Evolutionary conservation across 2,329 filamentous ascomycete species (phyloP).

Genomic region (Neocucurbitaria cava): DNA sequence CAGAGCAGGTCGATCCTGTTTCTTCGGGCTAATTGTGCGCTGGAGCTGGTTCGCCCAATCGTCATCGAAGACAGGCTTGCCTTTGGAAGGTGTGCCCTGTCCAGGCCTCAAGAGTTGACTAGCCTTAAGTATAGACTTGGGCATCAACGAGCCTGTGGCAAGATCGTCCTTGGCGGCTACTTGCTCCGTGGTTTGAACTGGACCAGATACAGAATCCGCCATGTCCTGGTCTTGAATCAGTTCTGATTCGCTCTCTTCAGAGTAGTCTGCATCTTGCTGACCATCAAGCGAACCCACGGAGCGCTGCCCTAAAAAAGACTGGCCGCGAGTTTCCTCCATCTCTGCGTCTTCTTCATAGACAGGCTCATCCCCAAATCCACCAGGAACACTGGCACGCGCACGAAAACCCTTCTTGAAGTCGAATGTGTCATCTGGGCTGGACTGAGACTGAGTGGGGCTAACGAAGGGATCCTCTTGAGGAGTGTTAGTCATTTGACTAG

Average conservation of each 20-base stretch:
- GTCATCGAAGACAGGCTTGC: conserved; percentile 67
- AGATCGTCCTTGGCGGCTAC: conserved; percentile 48
- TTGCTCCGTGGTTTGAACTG: conserved; percentile 80
- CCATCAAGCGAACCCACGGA: conserved; percentile 78
- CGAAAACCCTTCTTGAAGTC: conserved; percentile 62
- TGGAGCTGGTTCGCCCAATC: conserved; percentile 95
- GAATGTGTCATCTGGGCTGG: conserved; percentile 62
- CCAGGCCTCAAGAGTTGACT: conserved; percentile 39
- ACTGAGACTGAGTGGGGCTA: conserved; percentile 49
- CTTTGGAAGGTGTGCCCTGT: conserved; percentile 62
- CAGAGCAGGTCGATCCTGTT: conserved; percentile 82
- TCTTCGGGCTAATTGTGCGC: conserved; percentile 91
- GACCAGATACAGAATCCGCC: conserved; percentile 78
- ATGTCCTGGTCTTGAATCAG: conserved; percentile 73
- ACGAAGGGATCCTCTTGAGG: conserved; percentile 47
- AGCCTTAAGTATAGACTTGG: conserved; percentile 59
- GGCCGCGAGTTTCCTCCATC: conserved; percentile 53
- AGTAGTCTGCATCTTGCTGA: conserved; percentile 67
- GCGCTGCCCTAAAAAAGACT: conserved; percentile 94
- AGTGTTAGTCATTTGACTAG: conserved; percentile 43
- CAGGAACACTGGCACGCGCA: conserved; percentile 67
- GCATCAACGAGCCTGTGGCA: conserved; percentile 46
- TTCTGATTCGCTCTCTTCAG: conserved; percentile 73
- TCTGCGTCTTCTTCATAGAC: conserved; percentile 63
- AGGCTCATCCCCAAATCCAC: conserved; percentile 75